phyloP scores from a whole-genome alignment of 1,284 basidiomycete genomes.

The Pseudozyma thailandica region DNA sequence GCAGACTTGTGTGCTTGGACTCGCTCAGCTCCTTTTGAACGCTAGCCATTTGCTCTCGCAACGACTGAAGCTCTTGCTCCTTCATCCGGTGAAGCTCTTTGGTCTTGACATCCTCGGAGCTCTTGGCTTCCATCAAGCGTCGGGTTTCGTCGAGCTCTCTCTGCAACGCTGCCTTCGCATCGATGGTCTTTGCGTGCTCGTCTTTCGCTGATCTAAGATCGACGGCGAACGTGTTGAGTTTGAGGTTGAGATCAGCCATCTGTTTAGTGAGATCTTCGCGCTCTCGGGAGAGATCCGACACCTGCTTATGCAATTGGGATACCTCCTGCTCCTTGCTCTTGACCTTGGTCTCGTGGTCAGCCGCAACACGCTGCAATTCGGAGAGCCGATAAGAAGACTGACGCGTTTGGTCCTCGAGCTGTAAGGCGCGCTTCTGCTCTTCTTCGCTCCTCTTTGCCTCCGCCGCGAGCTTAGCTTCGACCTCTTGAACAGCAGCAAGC shows the following conservation, averaged over 20 bases:
- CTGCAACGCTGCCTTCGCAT: constrained; percentile 76
- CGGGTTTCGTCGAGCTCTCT: constrained; percentile 83
- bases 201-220: constrained; percentile 77
- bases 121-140: constrained; percentile 81
- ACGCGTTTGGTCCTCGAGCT: constrained; percentile 54
- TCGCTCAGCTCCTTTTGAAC: constrained; percentile 60
- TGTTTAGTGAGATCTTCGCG: constrained; percentile 69
- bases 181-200: constrained; percentile 74
- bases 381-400: constrained; percentile 80
- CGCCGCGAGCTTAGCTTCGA: constrained; percentile 78
- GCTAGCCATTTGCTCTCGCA: constrained; percentile 76
- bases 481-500: constrained; percentile 76
- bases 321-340: constrained; percentile 82
- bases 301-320: constrained; percentile 73
- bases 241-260: constrained; percentile 76
- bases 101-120: constrained; percentile 84
- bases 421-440: constrained; percentile 44
- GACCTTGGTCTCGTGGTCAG: constrained; percentile 81
- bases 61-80: constrained; percentile 80
- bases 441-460: constrained; percentile 73
- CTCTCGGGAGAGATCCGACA: constrained; percentile 72
- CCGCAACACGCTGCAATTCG: constrained; percentile 80
- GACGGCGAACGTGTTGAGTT: constrained; percentile 76
- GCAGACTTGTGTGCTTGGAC: constrained; percentile 62
- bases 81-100: constrained; percentile 86